A percentile compares a stretch with the other conserved stretches of the same genome.
Conservation (phyloP, 2,329 filamentous ascomycete genomes). For the Colletotrichum sp. region DNA sequence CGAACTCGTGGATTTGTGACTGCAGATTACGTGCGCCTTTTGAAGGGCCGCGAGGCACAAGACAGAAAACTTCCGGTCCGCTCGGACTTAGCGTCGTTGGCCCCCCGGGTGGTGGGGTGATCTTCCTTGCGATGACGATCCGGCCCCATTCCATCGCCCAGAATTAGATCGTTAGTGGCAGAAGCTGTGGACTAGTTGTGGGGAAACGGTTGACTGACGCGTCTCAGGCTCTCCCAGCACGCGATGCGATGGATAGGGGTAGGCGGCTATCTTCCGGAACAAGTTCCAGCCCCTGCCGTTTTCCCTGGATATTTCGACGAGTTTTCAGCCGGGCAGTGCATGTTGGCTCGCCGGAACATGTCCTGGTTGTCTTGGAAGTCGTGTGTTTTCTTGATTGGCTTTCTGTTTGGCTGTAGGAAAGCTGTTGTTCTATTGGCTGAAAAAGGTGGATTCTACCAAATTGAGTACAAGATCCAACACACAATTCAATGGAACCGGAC, state of each 20-base stretch:
- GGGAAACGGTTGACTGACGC: neutral
- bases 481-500: neutral
- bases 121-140: constrained; percentile 12
- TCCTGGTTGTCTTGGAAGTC: neutral
- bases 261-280: neutral
- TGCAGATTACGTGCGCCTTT: neutral
- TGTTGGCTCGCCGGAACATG: neutral
- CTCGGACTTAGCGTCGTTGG: neutral
- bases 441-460: neutral
- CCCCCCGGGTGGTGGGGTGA: neutral
- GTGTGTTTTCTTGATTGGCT: neutral
- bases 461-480: neutral
- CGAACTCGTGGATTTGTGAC: neutral
- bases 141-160: neutral
- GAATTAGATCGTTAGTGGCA: neutral
- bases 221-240: neutral
- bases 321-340: neutral
- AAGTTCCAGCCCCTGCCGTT: neutral
- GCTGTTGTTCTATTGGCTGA: neutral
- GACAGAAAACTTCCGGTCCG: neutral
- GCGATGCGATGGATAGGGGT: neutral
- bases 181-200: neutral
- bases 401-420: neutral
- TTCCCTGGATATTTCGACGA: neutral
- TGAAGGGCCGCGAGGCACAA: neutral